Percentiles rank a stretch among this genome's conserved stretches.
These are phyloP conservation scores for Cunninghamia lanceolata DNA, from an alignment of 75 land plant genomes.

Conservation along the genomic window DNA sequence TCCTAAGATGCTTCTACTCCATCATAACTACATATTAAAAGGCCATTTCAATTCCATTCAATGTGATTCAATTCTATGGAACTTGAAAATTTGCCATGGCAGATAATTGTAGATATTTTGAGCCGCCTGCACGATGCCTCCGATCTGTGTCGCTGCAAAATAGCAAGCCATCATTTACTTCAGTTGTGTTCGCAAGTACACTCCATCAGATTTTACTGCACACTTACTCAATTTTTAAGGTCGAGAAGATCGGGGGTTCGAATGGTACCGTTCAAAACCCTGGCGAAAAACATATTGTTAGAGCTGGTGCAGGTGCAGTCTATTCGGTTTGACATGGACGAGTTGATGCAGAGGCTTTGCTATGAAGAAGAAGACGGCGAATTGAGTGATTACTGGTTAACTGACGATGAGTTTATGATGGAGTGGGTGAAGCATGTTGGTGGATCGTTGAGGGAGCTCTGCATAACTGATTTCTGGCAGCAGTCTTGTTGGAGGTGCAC, in stretches of 20 bases:
- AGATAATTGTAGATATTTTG: not conserved
- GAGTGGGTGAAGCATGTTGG: not conserved
- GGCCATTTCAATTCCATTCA: too few relatives aligned
- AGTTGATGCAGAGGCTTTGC: not conserved
- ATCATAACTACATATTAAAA: too few relatives aligned
- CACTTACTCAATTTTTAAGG: not conserved
- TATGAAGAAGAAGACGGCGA: not conserved
- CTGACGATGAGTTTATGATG: not conserved
- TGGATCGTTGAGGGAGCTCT: not conserved
- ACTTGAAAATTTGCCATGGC: not conserved
- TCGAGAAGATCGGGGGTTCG: not conserved
- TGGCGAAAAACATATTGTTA: not conserved
- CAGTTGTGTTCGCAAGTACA: not conserved
- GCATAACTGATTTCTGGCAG: constrained; percentile 1
- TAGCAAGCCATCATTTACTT: not conserved
- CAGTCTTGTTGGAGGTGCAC: not conserved
- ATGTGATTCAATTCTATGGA: too few relatives aligned
- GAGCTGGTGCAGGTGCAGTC: not conserved
- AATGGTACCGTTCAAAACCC: not conserved
- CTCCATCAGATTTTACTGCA: not conserved
- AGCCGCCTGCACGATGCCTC: not conserved
- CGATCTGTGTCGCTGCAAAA: not conserved
- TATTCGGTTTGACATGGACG: constrained; percentile 1
- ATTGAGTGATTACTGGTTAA: not conserved
- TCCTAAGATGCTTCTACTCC: too few relatives aligned